Percentiles rank a stretch among this genome's conserved stretches.
Conservation (phyloP, 306 rosid species). For the Lathyrus aphaca region DNA sequence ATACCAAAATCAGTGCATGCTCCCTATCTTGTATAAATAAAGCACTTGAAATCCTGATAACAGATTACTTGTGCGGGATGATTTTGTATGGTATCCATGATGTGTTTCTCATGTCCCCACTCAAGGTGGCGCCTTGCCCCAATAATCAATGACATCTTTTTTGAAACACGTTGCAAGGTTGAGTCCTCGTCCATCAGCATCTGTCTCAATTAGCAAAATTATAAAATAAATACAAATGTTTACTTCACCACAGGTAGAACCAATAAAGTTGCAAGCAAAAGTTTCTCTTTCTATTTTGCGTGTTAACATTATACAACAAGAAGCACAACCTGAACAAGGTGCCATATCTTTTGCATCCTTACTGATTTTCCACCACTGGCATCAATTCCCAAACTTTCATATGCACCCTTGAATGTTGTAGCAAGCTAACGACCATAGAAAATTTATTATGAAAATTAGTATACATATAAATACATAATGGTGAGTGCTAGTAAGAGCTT, state of each 20-base stretch:
- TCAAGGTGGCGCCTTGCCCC: slow-evolving; percentile 98
- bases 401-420: slow-evolving; percentile 81
- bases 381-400: slow-evolving; percentile 76
- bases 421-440: slow-evolving; percentile 62
- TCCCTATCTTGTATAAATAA: neutral
- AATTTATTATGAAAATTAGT: slow-evolving; percentile 17
- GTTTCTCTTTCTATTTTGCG: slow-evolving; percentile 13
- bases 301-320: slow-evolving; percentile 32
- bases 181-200: slow-evolving; percentile 75
- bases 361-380: slow-evolving; percentile 91
- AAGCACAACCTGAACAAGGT: slow-evolving; percentile 78
- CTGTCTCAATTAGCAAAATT: slow-evolving; percentile 51
- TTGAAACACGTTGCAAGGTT: slow-evolving; percentile 59
- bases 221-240: slow-evolving; percentile 36
- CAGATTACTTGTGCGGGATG: slow-evolving; percentile 88
- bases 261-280: slow-evolving; percentile 34
- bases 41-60: slow-evolving; percentile 33
- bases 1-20: slow-evolving; percentile 26
- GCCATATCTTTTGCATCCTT: slow-evolving; percentile 93
- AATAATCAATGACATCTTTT: slow-evolving; percentile 72
- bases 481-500: slow-evolving; percentile 3
- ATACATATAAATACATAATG: slow-evolving; percentile 11
- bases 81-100: slow-evolving; percentile 95
- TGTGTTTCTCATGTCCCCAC: slow-evolving; percentile 89
- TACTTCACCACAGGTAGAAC: slow-evolving; percentile 29